phyloP scores from a whole-genome alignment of 306 rosid species.

The Gleditsia sinensis region DNA sequence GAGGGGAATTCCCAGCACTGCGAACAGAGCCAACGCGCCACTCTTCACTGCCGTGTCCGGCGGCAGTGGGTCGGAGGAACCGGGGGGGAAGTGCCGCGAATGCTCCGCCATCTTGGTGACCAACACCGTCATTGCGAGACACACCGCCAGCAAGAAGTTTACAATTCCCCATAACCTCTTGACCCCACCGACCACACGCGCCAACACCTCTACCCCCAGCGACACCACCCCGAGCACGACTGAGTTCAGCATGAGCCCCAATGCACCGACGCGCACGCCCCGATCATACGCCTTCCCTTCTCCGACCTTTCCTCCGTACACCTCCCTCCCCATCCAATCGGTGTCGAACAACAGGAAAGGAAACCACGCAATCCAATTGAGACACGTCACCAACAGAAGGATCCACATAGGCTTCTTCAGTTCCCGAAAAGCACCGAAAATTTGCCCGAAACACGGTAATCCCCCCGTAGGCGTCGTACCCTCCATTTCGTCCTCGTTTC shows the following conservation, averaged over 20 bases:
- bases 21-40: conserved; percentile 55
- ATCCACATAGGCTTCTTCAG: conserved; percentile 75
- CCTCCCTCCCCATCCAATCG: conserved; percentile 95
- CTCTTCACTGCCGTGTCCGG: conserved; percentile 37
- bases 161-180: conserved; percentile 80
- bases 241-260: conserved; percentile 81
- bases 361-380: conserved; percentile 93
- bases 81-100: not conserved
- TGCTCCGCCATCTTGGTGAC: conserved; percentile 55
- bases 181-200: conserved; percentile 67
- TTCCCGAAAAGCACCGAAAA: conserved; percentile 57
- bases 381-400: conserved; percentile 71
- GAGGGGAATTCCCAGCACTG: conserved; percentile 51
- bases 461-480: no score
- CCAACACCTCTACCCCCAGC: conserved; percentile 49
- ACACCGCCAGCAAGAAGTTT: conserved; percentile 58
- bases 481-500: no score
- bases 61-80: not conserved
- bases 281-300: conserved; percentile 46
- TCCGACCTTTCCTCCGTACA: conserved; percentile 73
- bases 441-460: conserved; percentile 52
- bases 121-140: conserved; percentile 44
- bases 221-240: conserved; percentile 66
- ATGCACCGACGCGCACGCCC: conserved; percentile 76
- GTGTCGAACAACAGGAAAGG: conserved; percentile 86